A percentile compares a stretch with the other conserved stretches of the same genome.
Evolutionary conservation across 2,329 filamentous ascomycete genomes (phyloP).

Genomic region (Microdochium paspali): DNA sequence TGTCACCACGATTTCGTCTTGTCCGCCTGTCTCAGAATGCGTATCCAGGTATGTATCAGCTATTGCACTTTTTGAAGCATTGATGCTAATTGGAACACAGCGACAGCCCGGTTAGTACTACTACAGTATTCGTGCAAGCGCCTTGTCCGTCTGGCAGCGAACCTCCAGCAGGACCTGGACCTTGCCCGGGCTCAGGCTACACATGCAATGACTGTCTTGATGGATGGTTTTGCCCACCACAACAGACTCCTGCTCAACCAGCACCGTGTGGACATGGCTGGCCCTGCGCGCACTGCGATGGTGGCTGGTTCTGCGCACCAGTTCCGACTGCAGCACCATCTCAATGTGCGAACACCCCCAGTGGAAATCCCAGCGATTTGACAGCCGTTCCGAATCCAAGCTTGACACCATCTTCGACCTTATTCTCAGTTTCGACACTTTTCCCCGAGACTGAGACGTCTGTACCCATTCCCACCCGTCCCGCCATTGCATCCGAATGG

Average conservation of each 20-base stretch:
- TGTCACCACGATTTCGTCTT: background rate
- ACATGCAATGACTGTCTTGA: constrained; percentile 24
- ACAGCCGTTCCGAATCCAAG: constrained; percentile 1
- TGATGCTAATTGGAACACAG: background rate
- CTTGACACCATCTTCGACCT: background rate
- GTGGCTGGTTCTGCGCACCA: constrained; percentile 26
- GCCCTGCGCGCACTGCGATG: constrained; percentile 24
- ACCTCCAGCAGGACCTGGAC: constrained; percentile 10
- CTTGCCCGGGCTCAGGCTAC: constrained; percentile 24
- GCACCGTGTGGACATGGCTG: constrained; percentile 26
- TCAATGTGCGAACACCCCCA: background rate
- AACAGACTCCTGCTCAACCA: constrained; percentile 20
- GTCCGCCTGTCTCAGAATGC: background rate
- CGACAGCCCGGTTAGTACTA: background rate
- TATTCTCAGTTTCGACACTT: background rate
- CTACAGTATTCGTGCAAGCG: constrained; percentile 1
- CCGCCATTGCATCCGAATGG: constrained; percentile 12
- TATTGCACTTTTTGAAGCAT: background rate
- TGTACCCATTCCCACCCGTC: constrained; percentile 9
- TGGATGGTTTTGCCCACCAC: constrained; percentile 26
- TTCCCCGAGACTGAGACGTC: constrained; percentile 4
- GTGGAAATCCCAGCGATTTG: background rate
- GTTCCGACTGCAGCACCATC: constrained; percentile 7
- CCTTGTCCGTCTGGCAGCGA: constrained; percentile 13
- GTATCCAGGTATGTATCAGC: background rate